Base-by-base conservation (phyloP, 257 asterid genomes). In the Coffea canephora region DNA sequence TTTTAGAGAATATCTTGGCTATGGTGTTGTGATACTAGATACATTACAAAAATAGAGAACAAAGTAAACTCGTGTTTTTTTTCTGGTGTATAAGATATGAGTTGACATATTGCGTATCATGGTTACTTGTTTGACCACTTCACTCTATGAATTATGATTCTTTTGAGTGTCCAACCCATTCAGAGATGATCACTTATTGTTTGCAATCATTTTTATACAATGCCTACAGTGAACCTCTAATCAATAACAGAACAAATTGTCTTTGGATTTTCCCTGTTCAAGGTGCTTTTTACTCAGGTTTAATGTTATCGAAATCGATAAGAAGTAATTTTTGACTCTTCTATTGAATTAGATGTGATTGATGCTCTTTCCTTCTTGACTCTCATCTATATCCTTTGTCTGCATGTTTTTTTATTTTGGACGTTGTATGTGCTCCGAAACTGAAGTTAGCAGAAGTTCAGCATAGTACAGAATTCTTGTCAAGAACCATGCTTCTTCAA, bases 391-490 rank as follows among this genome's bases (percentile, higher is more conserved):
- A 27, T 27, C 31, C 31, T 27, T 49, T 18, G 34, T 77, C 34
- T 23, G 23, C 74, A 41, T 49, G 36, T 50, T 43, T n/a, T 59
- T 19, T 61, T 75, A 39, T 39, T 39, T 39, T 39, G 43, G 43
- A 39, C 43, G 73, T 57, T 73, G 61, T 36, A 73, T 81, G 80
- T 83, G 74, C 61, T 82, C 73, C 75, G 50, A 69, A 76, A 67
- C 76, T 90, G 90, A 91, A 96, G 99, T 81, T 96, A 87, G 91
- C 91, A 65, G 97, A 96, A 89, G 95, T 91, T 86, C 90, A 83
- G 75, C 97, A 93, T 83, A 84, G 99, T 85, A 80, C 88, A 14
- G 95, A 92, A 85, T 90, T 90, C 90, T 85, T 96, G 87, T 91
- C 97, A 73, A 90, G 87, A 81, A 91, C 97, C 76, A 86, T 86